Evolutionary conservation across 139 green algal species (phyloP), one percentile per base, ranked within the genome.

Genomic region (Microglena sp.): DNA sequence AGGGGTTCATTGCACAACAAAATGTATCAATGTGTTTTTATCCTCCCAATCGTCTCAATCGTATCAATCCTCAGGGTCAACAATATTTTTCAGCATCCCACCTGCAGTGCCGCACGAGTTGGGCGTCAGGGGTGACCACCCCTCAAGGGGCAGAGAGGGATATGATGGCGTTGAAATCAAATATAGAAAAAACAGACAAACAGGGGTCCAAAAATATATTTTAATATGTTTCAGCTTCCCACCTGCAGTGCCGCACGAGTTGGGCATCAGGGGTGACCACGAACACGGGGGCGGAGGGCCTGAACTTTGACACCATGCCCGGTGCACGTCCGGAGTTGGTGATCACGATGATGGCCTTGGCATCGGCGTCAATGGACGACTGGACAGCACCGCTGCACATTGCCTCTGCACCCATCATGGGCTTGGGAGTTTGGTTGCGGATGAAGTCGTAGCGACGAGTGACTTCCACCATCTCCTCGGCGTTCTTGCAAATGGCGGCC

Each of bases 341-440:
- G 60, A 89, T 78, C 36, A 69, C 75, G 11, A 87, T 53, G 55
- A 89, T 83, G 33, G 82, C 71, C 44, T 79, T 76, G 18, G 87
- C 84, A 53, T 75, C 66, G n/a, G 77, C 80, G 64, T 94, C 89
- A 24, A 88, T 80, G 53, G 87, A 78, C 1, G 79, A 82, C 60
- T 77, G 66, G 2, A 72, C 66, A 21, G 66, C 66, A 31, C 66
- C 66, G 26, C 85, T 46, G 61, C 60, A 74, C 15, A 85, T 56
- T 0, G 72, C 72, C 68, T 85, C 78, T 7, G 75, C 70, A 28
- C 71, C 70, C 22, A 33, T 62, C 74, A 85, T 74, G 0, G 76
- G 77, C 70, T 79, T 80, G 24, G 80, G 80, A 4, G 77, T 82
- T 28, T 82, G 66, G 57, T 82, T 81, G 22, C 75, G 70, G 5